Percentiles rank a stretch among this genome's conserved stretches.
phyloP scores from a whole-genome alignment of 352 stramenopile genomes.

The Elongisporangium undulatum region DNA sequence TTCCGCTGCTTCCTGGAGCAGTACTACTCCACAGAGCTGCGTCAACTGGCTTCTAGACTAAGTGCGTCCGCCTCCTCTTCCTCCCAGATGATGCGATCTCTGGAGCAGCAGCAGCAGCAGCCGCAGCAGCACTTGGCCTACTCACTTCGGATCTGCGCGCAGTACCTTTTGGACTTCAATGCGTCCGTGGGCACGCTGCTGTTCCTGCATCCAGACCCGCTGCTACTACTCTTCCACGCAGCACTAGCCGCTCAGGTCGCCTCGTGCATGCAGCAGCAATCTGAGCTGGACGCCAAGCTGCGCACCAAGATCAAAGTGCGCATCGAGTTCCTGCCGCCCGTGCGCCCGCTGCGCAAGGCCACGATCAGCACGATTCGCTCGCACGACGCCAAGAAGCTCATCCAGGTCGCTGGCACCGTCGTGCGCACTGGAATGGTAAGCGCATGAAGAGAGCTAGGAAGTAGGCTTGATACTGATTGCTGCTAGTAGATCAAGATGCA shows the following conservation, averaged over 20 bases:
- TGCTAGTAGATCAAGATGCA: slow-evolving; percentile 88
- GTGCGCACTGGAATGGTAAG: slow-evolving; percentile 85
- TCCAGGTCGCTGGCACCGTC: slow-evolving; percentile 86
- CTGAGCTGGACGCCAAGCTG: slow-evolving; percentile 13
- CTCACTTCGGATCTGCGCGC: slow-evolving; percentile 57
- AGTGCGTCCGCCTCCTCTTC: slow-evolving; percentile 4
- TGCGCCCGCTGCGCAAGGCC: slow-evolving; percentile 75
- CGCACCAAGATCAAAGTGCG: slow-evolving; percentile 77
- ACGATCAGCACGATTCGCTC: slow-evolving; percentile 88
- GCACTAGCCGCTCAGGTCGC: slow-evolving; percentile 56
- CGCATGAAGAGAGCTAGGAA: neutral
- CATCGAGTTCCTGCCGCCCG: slow-evolving; percentile 89
- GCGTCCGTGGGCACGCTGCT: slow-evolving; percentile 80
- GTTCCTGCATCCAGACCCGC: slow-evolving; percentile 83
- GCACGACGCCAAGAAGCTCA: slow-evolving; percentile 86
- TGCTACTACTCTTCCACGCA: slow-evolving; percentile 87
- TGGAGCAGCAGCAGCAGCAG: slow-evolving; percentile 2
- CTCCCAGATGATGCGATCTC: neutral
- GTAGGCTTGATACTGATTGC: neutral
- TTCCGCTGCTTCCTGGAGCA: slow-evolving; percentile 24
- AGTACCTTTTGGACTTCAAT: slow-evolving; percentile 79
- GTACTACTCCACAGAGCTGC: slow-evolving; percentile 14
- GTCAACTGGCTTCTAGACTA: slow-evolving; percentile 12
- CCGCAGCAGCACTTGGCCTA: slow-evolving; percentile 31
- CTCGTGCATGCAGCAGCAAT: slow-evolving; percentile 9